A percentile compares a stretch with the other conserved stretches of the same genome.
These are phyloP conservation scores for Nemania serpens DNA, from an alignment of 2,329 filamentous ascomycete genomes.

Conservation along the genomic window DNA sequence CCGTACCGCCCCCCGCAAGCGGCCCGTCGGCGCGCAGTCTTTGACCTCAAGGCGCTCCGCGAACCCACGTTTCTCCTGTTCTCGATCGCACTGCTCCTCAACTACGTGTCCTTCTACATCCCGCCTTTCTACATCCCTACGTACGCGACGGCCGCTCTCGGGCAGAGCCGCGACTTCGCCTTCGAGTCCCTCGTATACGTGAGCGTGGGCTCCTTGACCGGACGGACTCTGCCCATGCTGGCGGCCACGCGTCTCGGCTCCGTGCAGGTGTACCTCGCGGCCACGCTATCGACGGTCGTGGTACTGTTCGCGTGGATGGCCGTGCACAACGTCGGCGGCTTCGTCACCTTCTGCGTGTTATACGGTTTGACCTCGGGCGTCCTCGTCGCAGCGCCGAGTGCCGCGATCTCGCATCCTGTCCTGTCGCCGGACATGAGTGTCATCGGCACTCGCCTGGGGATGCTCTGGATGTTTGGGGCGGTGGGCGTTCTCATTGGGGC, in stretches of 20 bases:
- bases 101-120: constrained; percentile 12
- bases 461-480: constrained; percentile 23
- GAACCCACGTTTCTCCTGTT: constrained; percentile 12
- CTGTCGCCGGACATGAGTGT: constrained; percentile 28
- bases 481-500: constrained; percentile 11
- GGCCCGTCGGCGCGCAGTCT: constrained; percentile 1
- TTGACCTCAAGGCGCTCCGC: constrained; percentile 7
- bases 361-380: constrained; percentile 35
- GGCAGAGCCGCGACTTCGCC: constrained; percentile 13
- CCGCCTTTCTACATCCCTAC: constrained; percentile 16
- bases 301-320: constrained; percentile 60
- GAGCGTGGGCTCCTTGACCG: constrained; percentile 56
- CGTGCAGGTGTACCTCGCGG: constrained; percentile 57
- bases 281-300: constrained; percentile 50
- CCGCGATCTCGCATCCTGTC: constrained; percentile 18
- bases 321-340: constrained; percentile 41
- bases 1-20: constrained; percentile 2
- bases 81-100: constrained; percentile 10
- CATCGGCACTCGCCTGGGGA: constrained; percentile 36
- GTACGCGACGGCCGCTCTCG: constrained; percentile 4
- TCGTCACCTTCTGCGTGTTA: constrained; percentile 33
- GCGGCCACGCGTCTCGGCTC: constrained; percentile 58
- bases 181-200: constrained; percentile 7
- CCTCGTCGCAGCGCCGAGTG: constrained; percentile 24
- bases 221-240: constrained; percentile 58